Percentiles rank a stretch among this genome's conserved stretches.
These are phyloP conservation scores for Asterophora lycoperdoides DNA, from an alignment of 768 basidiomycete species.

Conservation along the genomic window DNA sequence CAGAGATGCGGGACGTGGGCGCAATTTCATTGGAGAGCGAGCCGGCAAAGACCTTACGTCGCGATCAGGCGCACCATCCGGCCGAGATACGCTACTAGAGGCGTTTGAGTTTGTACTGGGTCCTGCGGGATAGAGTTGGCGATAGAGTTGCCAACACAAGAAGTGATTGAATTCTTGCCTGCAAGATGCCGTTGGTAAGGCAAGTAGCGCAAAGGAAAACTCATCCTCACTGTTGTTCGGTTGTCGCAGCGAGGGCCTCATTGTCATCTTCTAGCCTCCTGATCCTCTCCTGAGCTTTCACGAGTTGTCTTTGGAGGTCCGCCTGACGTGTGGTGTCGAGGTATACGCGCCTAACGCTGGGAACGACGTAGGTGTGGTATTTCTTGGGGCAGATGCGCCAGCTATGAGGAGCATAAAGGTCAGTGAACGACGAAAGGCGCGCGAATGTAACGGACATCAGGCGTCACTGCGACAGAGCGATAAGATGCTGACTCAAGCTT, in stretches of 20 bases:
- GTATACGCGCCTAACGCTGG: conserved; percentile 47
- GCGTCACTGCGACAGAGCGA: conserved; percentile 30
- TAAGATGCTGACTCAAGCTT: not conserved
- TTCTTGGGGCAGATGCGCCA: conserved; percentile 42
- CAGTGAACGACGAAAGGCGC: not conserved
- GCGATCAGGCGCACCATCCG: not conserved
- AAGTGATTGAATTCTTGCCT: not conserved
- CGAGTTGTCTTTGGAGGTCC: conserved; percentile 29
- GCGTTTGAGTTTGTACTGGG: too few species aligned
- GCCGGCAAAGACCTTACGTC: not conserved
- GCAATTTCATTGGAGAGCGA: not conserved
- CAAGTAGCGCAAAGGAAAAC: too few species aligned
- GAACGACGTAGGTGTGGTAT: conserved; percentile 44
- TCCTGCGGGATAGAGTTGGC: too few species aligned
- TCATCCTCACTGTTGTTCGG: conserved; percentile 29
- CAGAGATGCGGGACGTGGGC: conserved; percentile 7
- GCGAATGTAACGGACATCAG: conserved; percentile 30
- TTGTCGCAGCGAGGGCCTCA: conserved; percentile 37
- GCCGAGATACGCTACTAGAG: too few species aligned
- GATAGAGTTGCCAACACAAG: not conserved
- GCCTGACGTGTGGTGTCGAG: conserved; percentile 29
- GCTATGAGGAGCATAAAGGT: conserved; percentile 1
- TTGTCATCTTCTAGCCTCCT: conserved; percentile 36
- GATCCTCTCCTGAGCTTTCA: conserved; percentile 35
- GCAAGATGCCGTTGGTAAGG: not conserved